Percentiles rank a stretch among this genome's conserved stretches.
These are phyloP conservation scores for Byssochlamys sp. DNA, from an alignment of 2,329 filamentous ascomycete genomes.

Conservation along the genomic window DNA sequence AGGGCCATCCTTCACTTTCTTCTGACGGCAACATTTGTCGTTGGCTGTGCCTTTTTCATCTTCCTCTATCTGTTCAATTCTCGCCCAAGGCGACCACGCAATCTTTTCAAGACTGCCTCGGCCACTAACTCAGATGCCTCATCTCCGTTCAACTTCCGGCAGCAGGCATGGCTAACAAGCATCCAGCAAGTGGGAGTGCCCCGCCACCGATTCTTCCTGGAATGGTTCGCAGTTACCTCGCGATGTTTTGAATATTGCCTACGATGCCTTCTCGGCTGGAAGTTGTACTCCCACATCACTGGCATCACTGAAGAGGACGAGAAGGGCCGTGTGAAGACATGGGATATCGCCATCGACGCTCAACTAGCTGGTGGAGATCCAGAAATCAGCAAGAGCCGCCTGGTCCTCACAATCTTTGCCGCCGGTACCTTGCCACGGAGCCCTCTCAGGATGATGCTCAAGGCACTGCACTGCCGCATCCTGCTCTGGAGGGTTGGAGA, in stretches of 20 bases:
- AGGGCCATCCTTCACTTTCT: constrained; percentile 35
- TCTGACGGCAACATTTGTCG: constrained; percentile 43
- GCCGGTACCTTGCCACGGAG: constrained; percentile 79
- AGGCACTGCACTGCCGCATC: constrained; percentile 82
- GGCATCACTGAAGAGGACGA: constrained; percentile 78
- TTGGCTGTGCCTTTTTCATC: constrained; percentile 48
- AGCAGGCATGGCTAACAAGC: constrained; percentile 84
- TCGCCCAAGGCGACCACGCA: constrained; percentile 46
- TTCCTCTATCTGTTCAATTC: constrained; percentile 48
- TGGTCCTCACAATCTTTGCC: constrained; percentile 76
- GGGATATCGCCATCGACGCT: constrained; percentile 85
- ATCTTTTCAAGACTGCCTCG: constrained; percentile 24
- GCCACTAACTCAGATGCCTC: constrained; percentile 34
- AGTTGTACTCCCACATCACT: constrained; percentile 67
- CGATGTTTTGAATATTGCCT: constrained; percentile 76
- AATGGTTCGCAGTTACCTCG: constrained; percentile 67
- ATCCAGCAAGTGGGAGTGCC: constrained; percentile 90
- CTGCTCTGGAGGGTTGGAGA: constrained; percentile 70
- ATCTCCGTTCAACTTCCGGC: constrained; percentile 76
- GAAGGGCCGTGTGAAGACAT: constrained; percentile 75
- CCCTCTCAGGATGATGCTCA: constrained; percentile 75
- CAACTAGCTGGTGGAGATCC: constrained; percentile 84
- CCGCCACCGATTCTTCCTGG: constrained; percentile 73
- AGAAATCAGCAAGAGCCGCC: constrained; percentile 76
- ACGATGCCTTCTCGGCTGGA: constrained; percentile 65